Evolutionary conservation across 345 rosid genomes (phyloP), one percentile per base, ranked within the genome.

Genomic region (Carallia brachiata): DNA sequence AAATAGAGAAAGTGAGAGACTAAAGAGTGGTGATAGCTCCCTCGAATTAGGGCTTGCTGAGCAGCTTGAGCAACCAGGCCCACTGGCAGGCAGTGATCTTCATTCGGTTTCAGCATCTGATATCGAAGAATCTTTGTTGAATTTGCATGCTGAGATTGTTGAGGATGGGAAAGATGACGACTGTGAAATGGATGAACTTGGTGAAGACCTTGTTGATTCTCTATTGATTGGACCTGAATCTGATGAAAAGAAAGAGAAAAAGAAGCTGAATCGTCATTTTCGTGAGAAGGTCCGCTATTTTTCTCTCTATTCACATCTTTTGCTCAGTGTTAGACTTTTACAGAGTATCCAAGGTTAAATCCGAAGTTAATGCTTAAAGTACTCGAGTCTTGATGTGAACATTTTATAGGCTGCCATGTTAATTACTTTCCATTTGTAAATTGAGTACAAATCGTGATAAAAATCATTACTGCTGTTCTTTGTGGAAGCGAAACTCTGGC

Each of bases 41-140:
- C 52, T 32, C 59, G 90, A 39, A 36, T 65, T 62, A 17, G 79
- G 84, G 63, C 79, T 87, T 47, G 65, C 78, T 55, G 72, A 73
- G 71, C 96, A 90, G 83, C 81, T 85, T 78, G 86, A 88, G 78
- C 87, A 63, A 16, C 94, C 92, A 48, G 90, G 92, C 9, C 88
- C 83, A 17, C 82, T 85, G 53, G 66, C 81, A 9, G 86, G 95
- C 65, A 83, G 80, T 40, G 82, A 73, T 66, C 83, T 83, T 15
- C 88, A 69, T 60, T 87, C 92, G 30, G 87, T 80, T 69, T 78
- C 90, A 0, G 80, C 76, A 10, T 72, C 79, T n/a, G 87, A 79
- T 52, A 69, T 82, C 48, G 86, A 81, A 69, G 87, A 81, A 55
- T 75, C 90, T 60, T 61, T 74, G 61, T 32, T 66, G 55, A 80